Evolutionary conservation across 495 filamentous ascomycete genomes (phyloP).

Genomic region (Penicillium angulare): DNA sequence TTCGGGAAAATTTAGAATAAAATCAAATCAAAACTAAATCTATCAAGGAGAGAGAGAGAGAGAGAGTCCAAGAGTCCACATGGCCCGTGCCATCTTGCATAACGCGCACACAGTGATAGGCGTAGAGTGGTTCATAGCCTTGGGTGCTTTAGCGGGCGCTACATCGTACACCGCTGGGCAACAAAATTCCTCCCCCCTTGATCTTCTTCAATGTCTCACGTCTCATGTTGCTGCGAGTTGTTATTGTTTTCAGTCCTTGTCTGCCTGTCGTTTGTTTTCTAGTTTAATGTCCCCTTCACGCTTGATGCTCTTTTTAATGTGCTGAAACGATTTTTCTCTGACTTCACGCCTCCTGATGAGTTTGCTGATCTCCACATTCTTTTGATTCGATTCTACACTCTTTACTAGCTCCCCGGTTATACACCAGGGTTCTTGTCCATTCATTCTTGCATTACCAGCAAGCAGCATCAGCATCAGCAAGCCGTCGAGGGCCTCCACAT

Average conservation of each 20-base stretch:
- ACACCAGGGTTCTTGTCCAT: background rate
- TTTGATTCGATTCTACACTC: background rate
- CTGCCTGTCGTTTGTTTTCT: conserved; percentile 38
- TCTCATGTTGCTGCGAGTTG: conserved; percentile 26
- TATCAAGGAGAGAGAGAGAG: too few relatives aligned
- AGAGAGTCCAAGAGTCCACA: too few relatives aligned
- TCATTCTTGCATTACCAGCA: conserved; percentile 8
- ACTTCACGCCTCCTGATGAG: conserved; percentile 28
- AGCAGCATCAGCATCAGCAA: too few relatives aligned
- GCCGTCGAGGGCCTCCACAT: background rate
- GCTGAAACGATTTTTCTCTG: conserved; percentile 23
- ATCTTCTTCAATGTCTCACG: conserved; percentile 29
- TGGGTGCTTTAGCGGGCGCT: conserved; percentile 8
- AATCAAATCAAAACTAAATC: too few relatives aligned
- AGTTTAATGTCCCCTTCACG: conserved; percentile 24
- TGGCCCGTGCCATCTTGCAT: background rate
- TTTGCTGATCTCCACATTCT: conserved; percentile 21
- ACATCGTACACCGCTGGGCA: conserved; percentile 37
- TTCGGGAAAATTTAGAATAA: too few relatives aligned
- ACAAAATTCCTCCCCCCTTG: conserved; percentile 33
- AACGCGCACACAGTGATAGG: conserved; percentile 11
- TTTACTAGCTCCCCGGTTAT: background rate
- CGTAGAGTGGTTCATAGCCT: background rate
- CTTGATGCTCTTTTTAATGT: conserved; percentile 3
- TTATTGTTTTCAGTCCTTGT: conserved; percentile 38